phyloP scores from a whole-genome alignment of 176 grass and related monocot species.

The Hordeum marinum region DNA sequence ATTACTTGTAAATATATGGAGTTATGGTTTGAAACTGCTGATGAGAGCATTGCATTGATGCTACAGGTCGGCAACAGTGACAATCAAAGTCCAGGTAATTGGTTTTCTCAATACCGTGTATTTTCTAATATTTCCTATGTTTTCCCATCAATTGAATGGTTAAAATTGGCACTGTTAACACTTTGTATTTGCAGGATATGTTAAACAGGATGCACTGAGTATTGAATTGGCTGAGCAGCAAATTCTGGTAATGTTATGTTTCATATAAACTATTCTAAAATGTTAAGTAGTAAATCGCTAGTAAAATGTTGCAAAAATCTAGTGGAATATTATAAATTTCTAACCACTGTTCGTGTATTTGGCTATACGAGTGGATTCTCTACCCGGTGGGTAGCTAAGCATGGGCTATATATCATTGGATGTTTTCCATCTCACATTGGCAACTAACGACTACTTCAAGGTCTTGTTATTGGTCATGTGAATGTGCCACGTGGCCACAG shows the following conservation, averaged over 20 bases:
- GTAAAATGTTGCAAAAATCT: constrained; percentile 10
- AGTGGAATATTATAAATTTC: constrained; percentile 27
- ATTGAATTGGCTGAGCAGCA: constrained; percentile 85
- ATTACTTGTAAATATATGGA: constrained; percentile 20
- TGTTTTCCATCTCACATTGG: background rate
- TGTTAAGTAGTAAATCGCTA: background rate
- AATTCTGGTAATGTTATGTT: constrained; percentile 73
- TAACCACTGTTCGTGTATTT: background rate
- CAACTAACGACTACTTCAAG: background rate
- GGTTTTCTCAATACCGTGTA: background rate
- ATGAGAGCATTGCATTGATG: constrained; percentile 29
- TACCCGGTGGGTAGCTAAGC: background rate
- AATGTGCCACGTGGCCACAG: background rate
- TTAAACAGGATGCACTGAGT: constrained; percentile 57
- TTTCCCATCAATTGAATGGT: background rate
- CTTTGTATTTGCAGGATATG: constrained; percentile 51
- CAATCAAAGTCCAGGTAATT: constrained; percentile 65
- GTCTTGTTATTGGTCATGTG: background rate
- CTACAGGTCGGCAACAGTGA: constrained; percentile 59
- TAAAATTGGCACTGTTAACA: constrained; percentile 5
- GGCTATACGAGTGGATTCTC: background rate
- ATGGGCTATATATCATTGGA: background rate
- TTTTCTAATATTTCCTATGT: background rate
- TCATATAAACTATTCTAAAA: background rate
- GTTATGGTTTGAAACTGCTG: constrained; percentile 7